Percentiles rank a stretch among this genome's conserved stretches.
These are phyloP conservation scores for Catunica adiposa DNA, from an alignment of 2,329 filamentous ascomycete genomes.

Conservation along the genomic window DNA sequence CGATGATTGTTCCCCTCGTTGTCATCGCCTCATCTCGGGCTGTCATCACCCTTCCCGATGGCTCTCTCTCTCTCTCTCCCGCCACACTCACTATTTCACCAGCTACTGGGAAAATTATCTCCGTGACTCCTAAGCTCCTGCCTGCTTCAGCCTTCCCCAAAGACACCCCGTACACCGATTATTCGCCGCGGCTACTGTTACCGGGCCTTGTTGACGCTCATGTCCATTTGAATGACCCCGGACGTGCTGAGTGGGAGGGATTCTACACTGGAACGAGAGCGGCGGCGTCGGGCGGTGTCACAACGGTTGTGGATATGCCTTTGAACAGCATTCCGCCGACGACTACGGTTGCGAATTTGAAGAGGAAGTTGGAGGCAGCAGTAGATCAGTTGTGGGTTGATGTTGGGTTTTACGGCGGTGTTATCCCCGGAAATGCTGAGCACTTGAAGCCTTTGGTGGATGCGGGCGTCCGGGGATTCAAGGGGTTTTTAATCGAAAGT, in stretches of 20 bases:
- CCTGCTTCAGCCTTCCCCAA: slow-evolving; percentile 57
- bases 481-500: slow-evolving; percentile 92
- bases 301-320: slow-evolving; percentile 95
- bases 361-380: slow-evolving; percentile 73
- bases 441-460: slow-evolving; percentile 68
- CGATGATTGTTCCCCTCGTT: neutral
- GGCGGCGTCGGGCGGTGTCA: slow-evolving; percentile 88
- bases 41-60: slow-evolving; percentile 54
- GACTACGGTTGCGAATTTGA: slow-evolving; percentile 66
- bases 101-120: slow-evolving; percentile 66
- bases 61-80: slow-evolving; percentile 49
- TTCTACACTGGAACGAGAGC: slow-evolving; percentile 91
- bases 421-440: slow-evolving; percentile 73
- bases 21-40: slow-evolving; percentile 75
- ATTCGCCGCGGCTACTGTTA: slow-evolving; percentile 69
- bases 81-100: slow-evolving; percentile 71
- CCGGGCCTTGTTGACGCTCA: slow-evolving; percentile 92
- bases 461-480: slow-evolving; percentile 84
- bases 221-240: slow-evolving; percentile 93
- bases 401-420: slow-evolving; percentile 93
- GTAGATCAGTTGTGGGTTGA: slow-evolving; percentile 90
- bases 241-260: slow-evolving; percentile 94
- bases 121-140: slow-evolving; percentile 57
- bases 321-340: slow-evolving; percentile 93
- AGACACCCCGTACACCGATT: slow-evolving; percentile 59